Evolutionary conservation across 768 basidiomycete species (phyloP), one percentile per base, ranked within the genome.

Genomic region (Xerocomus brunneocitrinus): DNA sequence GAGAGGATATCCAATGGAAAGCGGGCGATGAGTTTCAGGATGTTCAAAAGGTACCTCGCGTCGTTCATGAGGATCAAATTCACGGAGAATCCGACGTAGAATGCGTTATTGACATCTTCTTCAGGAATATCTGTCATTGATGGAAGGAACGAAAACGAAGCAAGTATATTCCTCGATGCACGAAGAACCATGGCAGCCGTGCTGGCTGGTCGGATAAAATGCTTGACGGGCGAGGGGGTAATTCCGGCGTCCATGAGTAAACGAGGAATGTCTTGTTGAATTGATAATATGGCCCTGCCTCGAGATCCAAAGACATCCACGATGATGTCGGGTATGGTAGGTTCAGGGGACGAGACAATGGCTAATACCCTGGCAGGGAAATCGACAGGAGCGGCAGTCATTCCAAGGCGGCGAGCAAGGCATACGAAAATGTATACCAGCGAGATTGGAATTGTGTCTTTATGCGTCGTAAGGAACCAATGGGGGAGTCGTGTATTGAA

Each of bases 401-500:
- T 69, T 25, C 77, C 80, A 0, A 85, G 62, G 32, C 80, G 74
- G 14, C 75, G 73, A 16, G 76, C 76, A 41, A 87, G 67, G 16
- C 77, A 74, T 12, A 80, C 74, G 54, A 84, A 87, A 24, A 83
- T 62, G 65, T 80, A 82, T 36, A 78, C 78, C 40, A 86, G 70
- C 10, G 81, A 82, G 45, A 87, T 77, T 0, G 84, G 84, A 41
- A 86, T 75, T 0, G 81, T 78, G 24, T 66, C 65, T 52, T 73
- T 80, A 59, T 77, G 68, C 1, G 74, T 73, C 1, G 70, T 72
- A 22, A 87, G 73, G 60, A 84, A 82, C 50, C 69, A 62, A 57
- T 85, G 83, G 16, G 85, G 83, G 56, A 84, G 84, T 44, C 78
- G 77, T 55, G 82, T 79, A 47, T 71, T 62, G n/a, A 81, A 68